phyloP scores from a whole-genome alignment of 371 early-diverging fungal genomes.

The Smittium culicis region DNA sequence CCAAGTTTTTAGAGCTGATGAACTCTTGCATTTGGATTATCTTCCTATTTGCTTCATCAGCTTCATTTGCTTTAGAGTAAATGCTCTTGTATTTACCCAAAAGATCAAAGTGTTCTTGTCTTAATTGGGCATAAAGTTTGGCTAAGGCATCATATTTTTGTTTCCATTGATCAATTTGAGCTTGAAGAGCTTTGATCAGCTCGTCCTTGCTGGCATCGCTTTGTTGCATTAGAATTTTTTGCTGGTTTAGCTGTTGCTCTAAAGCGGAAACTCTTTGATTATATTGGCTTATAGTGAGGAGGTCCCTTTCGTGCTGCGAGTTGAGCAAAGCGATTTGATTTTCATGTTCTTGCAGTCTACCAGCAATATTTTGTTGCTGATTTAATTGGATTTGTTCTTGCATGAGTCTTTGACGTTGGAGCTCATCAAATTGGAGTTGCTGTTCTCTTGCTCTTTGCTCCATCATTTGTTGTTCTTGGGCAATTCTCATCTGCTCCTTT shows the following conservation, averaged over 20 bases:
- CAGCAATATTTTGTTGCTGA: constrained; percentile 56
- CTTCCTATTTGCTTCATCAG: constrained; percentile 55
- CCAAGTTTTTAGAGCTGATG: constrained; percentile 63
- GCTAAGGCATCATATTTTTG: constrained; percentile 59
- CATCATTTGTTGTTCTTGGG: constrained; percentile 38
- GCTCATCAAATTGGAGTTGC: constrained; percentile 56
- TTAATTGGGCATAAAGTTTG: constrained; percentile 80
- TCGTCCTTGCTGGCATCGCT: constrained; percentile 58
- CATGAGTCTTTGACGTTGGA: constrained; percentile 47
- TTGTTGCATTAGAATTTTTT: constrained; percentile 49
- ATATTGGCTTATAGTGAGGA: constrained; percentile 68
- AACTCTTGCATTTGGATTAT: constrained; percentile 61
- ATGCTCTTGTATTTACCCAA: constrained; percentile 70
- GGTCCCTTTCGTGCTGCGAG: constrained; percentile 69
- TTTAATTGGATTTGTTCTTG: constrained; percentile 37
- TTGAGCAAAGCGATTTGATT: constrained; percentile 57
- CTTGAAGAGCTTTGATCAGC: constrained; percentile 59
- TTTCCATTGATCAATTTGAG: constrained; percentile 48
- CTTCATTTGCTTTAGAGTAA: constrained; percentile 66
- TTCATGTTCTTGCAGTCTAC: constrained; percentile 60
- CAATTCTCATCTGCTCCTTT: constrained; percentile 13
- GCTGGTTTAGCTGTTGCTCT: constrained; percentile 60
- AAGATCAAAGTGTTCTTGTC: constrained; percentile 90
- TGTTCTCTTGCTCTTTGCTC: constrained; percentile 48
- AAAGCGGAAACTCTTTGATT: constrained; percentile 34